Evolutionary conservation across 805 yeast genomes (phyloP), one percentile per base, ranked within the genome.

Genomic region (Hyphopichia homilentoma): DNA sequence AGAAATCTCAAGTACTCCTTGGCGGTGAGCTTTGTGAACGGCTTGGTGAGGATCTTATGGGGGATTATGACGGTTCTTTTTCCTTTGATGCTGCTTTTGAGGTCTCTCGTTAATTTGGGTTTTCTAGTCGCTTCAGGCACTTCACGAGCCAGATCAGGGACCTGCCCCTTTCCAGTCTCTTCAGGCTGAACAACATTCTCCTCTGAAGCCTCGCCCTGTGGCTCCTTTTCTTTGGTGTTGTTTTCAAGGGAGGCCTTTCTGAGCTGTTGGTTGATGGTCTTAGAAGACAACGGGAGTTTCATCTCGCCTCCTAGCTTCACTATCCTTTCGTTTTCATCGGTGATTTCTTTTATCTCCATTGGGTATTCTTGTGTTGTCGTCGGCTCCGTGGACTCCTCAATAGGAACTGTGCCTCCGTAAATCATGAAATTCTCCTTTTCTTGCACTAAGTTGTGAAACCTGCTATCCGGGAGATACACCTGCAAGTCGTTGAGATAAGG

Each of bases 31-130:
- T 59, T 59, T 21, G 57, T 48, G 38, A 66, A 60, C 8, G 71
- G 70, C 32, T 63, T 61, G 36, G 52, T 57, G 27, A 66, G 49
- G n/a, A 66, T 61, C 37, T 57, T 57, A 37, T 66, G 71, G 1
- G 73, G 71, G 5, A 65, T 56, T 6, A 66, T 53, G 7, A 64
- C 55, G 16, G 60, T 41, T 35, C 49, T 54, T 34, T 55, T 54
- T 6, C 36, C 41, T 5, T 32, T 32, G 12, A 21, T 8, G 11
- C 9, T 12, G 17, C 16, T 29, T 29, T 7, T 16, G 12, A 16
- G 30, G 6, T 6, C 20, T 21, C 9, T 8, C 7, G 7, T 20
- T 7, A 20, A 20, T 8, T 7, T 8, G 7, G 7, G 7, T 11
- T 20, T 20, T 11, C 9, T 8, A 11, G 7, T 11, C 7, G 11